Evolutionary conservation across 2,329 filamentous ascomycete genomes (phyloP), one percentile per base, ranked within the genome.

Genomic region (Cytospora piceicola): DNA sequence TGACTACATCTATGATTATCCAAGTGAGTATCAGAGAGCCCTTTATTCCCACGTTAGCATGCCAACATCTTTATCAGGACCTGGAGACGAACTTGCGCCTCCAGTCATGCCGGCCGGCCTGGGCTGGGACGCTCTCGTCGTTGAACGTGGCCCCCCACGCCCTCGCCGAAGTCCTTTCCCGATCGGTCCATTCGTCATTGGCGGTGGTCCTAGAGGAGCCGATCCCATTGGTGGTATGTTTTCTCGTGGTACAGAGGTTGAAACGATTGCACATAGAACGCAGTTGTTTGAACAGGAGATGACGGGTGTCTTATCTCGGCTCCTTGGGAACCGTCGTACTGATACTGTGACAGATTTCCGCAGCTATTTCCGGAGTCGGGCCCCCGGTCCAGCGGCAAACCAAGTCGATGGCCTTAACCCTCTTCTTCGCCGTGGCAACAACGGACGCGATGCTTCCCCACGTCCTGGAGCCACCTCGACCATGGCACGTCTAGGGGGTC

Each of bases 341-440:
- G 67, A 73, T 67, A 4, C 17, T 29, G 15, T 52, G 12, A 46
- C 64, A 78, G 81, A 85, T 65, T 84, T 85, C 71, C 79, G 81
- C 53, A 82, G 76, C 70, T 82, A 81, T 67, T 81, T 77, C 81
- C 85, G 70, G 78, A 82, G 80, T 9, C 84, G 88, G 71, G 82
- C 86, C 64, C 76, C 83, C 61, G 82, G 82, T 56, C 80, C 79
- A 24, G 80, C 84, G 36, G 79, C 85, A 61, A 83, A 82, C 32
- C 83, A 85, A 39, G 93, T 97, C 69, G 94, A 97, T 74, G 93
- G 93, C 4, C 83, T 88, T 27, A 97, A 98, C 73, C 94, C 94
- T 53, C 82, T 98, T 15, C 86, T 98, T 62, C 90, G 93, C 69
- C 89, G 92, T 64, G 77, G 77, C 57, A 78, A 80, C 27, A 72